These are phyloP conservation scores for Cercospora sp. DNA, from an alignment of 2,329 filamentous ascomycete species.

Conservation along the genomic window DNA sequence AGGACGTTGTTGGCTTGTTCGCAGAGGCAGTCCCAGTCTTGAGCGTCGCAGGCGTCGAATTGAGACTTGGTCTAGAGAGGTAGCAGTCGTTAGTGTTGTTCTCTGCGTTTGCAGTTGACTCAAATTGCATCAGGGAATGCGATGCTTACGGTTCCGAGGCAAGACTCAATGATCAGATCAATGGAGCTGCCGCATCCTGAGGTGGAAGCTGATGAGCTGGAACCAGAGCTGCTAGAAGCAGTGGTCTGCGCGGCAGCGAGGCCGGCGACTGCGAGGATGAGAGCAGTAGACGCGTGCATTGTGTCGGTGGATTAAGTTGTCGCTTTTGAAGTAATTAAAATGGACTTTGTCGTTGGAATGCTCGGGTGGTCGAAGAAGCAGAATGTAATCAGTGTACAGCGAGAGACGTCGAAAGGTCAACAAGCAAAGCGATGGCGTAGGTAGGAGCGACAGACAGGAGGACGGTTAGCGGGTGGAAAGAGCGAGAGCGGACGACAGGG, in stretches of 20 bases:
- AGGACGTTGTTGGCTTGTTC: constrained; percentile 49
- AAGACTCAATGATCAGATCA: constrained; percentile 40
- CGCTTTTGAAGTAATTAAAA: constrained; percentile 3
- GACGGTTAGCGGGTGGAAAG: neutral
- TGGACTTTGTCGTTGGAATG: neutral
- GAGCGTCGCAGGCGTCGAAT: constrained; percentile 46
- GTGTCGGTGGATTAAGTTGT: constrained; percentile 2
- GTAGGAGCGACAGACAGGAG: neutral
- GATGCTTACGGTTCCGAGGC: constrained; percentile 1
- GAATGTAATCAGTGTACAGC: neutral
- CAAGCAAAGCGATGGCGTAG: neutral
- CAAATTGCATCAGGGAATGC: neutral
- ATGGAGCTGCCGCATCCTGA: constrained; percentile 38
- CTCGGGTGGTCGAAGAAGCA: neutral
- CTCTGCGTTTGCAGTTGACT: neutral
- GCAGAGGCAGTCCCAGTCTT: constrained; percentile 61
- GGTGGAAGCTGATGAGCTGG: constrained; percentile 28
- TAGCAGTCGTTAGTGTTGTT: constrained; percentile 52
- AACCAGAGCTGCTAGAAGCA: constrained; percentile 31
- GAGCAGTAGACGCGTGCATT: constrained; percentile 25
- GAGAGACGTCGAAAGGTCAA: neutral
- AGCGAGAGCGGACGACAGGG: neutral
- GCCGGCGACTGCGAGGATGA: constrained; percentile 41
- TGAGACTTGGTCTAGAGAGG: constrained; percentile 44
- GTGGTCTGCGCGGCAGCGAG: constrained; percentile 43